Evolutionary conservation across 345 rosid species (phyloP), one percentile per base, ranked within the genome.

Genomic region (Schrenkiella parvula): DNA sequence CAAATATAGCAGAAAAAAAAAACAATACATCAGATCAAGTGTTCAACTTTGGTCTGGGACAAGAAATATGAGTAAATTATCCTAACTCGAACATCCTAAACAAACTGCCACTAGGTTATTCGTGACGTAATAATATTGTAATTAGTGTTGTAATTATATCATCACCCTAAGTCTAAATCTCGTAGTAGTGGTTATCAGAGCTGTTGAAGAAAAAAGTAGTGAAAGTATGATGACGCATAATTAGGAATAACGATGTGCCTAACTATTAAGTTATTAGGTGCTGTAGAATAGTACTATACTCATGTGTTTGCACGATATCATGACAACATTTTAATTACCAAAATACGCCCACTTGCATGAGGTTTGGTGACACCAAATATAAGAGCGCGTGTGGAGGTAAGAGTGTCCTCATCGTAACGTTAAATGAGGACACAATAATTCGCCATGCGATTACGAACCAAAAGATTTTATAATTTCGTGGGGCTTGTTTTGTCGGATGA

Each of bases 371-470:
- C 28, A 47, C 74, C 58, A 22, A 37, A 32, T 23, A n/a, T 2
- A 52, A 15, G 18, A 34, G 25, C 60, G 21, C 19, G 35, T 54
- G 38, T 15, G 37, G 8, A 17, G 42, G 52, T 47, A 70, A 47
- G 22, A 59, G 48, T 71, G 75, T 71, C 48, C 39, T 70, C 74
- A n/a, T n/a, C n/a, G n/a, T n/a, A n/a, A n/a, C n/a, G n/a, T n/a
- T n/a, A n/a, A n/a, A n/a, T n/a, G n/a, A n/a, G n/a, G n/a, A n/a
- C n/a, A n/a, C 39, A 31, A 17, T 31, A 55, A 17, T 18, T 31
- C 14, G 41, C n/a, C 61, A 55, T 55, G n/a, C 41, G 51, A 46
- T 46, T 46, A 4, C 23, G 19, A 44, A 44, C 22, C 22, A 17
- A 18, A 18, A 19, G 22, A 46, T 46, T 18, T 46, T 10, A 46